Conservation (phyloP, 1,139 yeast species). For the Wickerhamomyces sp. region DNA sequence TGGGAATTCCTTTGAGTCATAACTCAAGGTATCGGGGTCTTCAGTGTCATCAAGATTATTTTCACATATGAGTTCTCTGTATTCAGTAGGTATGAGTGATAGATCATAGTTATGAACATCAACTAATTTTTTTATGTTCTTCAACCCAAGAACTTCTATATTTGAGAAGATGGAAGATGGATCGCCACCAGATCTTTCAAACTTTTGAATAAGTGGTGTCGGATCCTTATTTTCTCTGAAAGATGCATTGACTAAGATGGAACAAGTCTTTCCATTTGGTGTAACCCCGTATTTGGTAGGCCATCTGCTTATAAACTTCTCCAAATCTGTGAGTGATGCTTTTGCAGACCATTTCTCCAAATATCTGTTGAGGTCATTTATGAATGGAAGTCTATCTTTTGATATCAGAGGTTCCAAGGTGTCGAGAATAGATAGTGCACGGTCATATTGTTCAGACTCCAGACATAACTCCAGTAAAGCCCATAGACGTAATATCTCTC, state of each 20-base stretch:
- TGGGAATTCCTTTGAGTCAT: constrained; percentile 16
- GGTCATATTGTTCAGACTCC: constrained; percentile 56
- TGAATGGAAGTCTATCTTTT: constrained; percentile 22
- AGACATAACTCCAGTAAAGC: constrained; percentile 78
- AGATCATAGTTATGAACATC: constrained; percentile 23
- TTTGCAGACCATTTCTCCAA: constrained; percentile 38
- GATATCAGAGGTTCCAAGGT: constrained; percentile 38
- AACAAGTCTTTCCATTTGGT: constrained; percentile 35
- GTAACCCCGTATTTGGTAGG: constrained; percentile 14
- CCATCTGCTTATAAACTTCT: constrained; percentile 20
- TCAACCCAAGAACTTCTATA: constrained; percentile 66
- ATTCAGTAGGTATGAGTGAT: constrained; percentile 33
- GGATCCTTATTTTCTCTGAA: constrained; percentile 21
- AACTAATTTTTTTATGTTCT: constrained; percentile 47
- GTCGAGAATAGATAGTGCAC: constrained; percentile 67
- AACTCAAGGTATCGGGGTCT: constrained; percentile 12
- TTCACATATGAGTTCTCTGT: constrained; percentile 28
- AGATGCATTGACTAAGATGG: constrained; percentile 35
- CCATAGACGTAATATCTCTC: constrained; percentile 65
- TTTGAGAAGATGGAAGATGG: constrained; percentile 46
- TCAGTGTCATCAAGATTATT: constrained; percentile 1
- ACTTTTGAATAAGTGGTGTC: constrained; percentile 8
- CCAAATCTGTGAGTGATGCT: constrained; percentile 27
- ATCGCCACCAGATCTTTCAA: constrained; percentile 9
- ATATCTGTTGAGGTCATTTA: constrained; percentile 45